Evolutionary conservation across 495 filamentous ascomycete genomes (phyloP).

Genomic region (Daldinia bambusicola): DNA sequence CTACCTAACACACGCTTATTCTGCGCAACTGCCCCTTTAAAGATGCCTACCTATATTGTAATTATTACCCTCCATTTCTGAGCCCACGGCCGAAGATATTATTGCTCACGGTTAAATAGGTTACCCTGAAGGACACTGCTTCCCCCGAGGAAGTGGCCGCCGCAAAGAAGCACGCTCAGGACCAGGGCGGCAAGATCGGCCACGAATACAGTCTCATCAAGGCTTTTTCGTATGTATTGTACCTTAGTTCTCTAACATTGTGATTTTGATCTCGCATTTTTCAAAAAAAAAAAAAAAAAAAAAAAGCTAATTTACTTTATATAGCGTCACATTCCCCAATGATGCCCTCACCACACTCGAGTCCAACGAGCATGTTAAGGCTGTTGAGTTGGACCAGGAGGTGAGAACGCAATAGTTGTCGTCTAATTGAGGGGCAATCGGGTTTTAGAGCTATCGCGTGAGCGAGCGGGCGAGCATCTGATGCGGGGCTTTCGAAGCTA

Average conservation of each 20-base stretch:
- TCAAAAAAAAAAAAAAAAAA: background rate
- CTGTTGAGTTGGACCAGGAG: slow-evolving; percentile 76
- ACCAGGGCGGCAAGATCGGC: slow-evolving; percentile 81
- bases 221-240: slow-evolving; percentile 93
- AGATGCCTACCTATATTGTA: slow-evolving; percentile 80
- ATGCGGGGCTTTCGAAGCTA: slow-evolving; percentile 28
- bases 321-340: slow-evolving; percentile 78
- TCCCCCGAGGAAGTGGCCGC: slow-evolving; percentile 69
- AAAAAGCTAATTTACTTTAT: background rate
- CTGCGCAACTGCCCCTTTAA: slow-evolving; percentile 45
- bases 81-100: slow-evolving; percentile 12
- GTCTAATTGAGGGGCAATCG: slow-evolving; percentile 35
- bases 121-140: slow-evolving; percentile 78
- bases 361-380: slow-evolving; percentile 72
- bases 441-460: slow-evolving; percentile 16
- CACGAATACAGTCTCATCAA: slow-evolving; percentile 88
- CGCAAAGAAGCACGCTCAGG: slow-evolving; percentile 75
- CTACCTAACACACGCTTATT: slow-evolving; percentile 34
- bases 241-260: slow-evolving; percentile 13
- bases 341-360: slow-evolving; percentile 70
- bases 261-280: slow-evolving; percentile 1
- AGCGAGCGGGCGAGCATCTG: slow-evolving; percentile 24
- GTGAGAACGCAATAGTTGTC: slow-evolving; percentile 74
- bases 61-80: slow-evolving; percentile 37
- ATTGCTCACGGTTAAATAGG: slow-evolving; percentile 58